Conservation (phyloP, 1,284 basidiomycete genomes). For the Apiotrichum porosum region DNA sequence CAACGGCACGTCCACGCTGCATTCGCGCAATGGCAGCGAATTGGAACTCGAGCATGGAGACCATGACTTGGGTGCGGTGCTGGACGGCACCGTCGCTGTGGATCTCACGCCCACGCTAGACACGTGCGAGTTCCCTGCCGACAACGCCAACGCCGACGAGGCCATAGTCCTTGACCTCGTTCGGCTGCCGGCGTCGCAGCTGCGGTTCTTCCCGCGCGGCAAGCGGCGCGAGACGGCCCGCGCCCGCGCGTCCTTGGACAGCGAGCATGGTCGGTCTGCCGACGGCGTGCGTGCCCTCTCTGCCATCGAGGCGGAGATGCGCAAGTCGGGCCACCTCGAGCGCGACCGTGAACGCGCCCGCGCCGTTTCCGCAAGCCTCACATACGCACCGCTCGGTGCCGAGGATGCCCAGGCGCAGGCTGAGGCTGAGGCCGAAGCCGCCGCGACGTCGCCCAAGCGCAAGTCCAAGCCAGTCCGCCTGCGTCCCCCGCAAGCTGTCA, state of each 20-base stretch:
- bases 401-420: not conserved
- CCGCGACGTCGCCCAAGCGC: not conserved
- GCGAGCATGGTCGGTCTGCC: constrained; percentile 1
- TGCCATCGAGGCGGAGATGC: not conserved
- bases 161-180: constrained; percentile 34
- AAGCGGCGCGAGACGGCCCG: constrained; percentile 4
- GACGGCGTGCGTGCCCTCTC: constrained; percentile 4
- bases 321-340: not conserved
- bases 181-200: constrained; percentile 42
- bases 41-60: no score
- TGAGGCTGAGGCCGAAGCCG: not conserved
- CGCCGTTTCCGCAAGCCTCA: not conserved
- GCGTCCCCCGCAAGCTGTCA: constrained; percentile 7
- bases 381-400: constrained; percentile 5
- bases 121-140: no score
- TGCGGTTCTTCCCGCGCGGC: constrained; percentile 42
- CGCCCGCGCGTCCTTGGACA: constrained; percentile 20
- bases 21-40: no score
- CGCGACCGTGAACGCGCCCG: not conserved
- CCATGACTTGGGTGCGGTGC: not conserved
- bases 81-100: constrained; percentile 5
- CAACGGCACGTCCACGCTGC: no score
- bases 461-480: constrained; percentile 8
- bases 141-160: not conserved
- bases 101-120: not conserved